Evolutionary conservation across 768 basidiomycete genomes (phyloP), one percentile per base, ranked within the genome.

Genomic region (Tricholoma furcatifolium): DNA sequence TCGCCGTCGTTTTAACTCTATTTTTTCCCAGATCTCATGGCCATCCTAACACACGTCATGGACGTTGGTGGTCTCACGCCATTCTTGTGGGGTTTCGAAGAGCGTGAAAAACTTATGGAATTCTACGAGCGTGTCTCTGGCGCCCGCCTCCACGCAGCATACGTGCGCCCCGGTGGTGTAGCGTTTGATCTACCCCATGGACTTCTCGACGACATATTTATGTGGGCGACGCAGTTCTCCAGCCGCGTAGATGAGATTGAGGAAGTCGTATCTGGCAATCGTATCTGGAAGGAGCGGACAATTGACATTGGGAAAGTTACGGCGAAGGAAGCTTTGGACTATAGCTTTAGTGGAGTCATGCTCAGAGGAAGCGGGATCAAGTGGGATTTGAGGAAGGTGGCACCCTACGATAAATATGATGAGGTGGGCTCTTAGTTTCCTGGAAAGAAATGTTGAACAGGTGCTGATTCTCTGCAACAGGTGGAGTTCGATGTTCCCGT

Each of bases 71-170:
- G 93, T 53, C 83, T 99, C 9, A 99, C 96, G 2, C 96, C 96
- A 34, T 99, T 98, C 86, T 78, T 99, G 27, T 99, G 96, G 94
- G 96, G 96, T 62, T 98, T 98, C 79, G 96, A 98, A 72, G 96
- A 99, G 71, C 93, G 96, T 51, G 96, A 98, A 75, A 99, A 99
- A 78, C 84, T 98, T 58, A 98, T 98, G 96, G 96, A 99, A 67
- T 99, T 98, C 74, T 99, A 99, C 70, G 96, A 99, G 73, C 93
- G 96, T 51, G 96, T 98, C 36, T 98, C 95, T 8, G 96, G 96
- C 59, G 96, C 96, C 4, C 94, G 96, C 50, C 80, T 99, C 63
- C 96, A 99, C 65, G 86, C 93, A 5, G 96, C 96, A n/a, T 99
- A 98, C 68, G 88, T 98, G 43, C 89, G 96, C 55, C 96, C 96